Percentiles rank a stretch among this genome's conserved stretches.
phyloP scores from a whole-genome alignment of 306 rosid species.

The Arachis stenosperma region DNA sequence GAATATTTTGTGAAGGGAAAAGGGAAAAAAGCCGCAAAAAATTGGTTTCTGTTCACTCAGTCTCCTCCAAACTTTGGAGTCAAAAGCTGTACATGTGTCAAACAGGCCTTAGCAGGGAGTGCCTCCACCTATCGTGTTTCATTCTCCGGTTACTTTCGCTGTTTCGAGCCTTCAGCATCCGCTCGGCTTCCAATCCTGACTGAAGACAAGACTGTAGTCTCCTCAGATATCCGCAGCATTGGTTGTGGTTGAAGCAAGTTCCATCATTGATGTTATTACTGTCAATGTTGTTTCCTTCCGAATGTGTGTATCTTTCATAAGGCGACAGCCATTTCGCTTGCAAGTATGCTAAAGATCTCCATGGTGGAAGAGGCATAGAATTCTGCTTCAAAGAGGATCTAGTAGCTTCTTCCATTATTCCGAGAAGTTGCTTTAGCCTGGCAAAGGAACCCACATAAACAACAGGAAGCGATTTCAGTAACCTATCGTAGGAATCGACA shows the following conservation, averaged over 20 bases:
- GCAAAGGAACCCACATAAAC: conserved; percentile 77
- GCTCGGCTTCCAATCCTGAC: conserved; percentile 69
- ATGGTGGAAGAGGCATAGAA: conserved; percentile 97
- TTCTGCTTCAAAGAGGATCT: conserved; percentile 85
- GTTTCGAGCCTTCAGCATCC: conserved; percentile 62
- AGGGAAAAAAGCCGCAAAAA: conserved; percentile 50
- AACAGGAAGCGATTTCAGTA: conserved; percentile 83
- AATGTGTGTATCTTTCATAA: conserved; percentile 56
- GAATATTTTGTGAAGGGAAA: conserved; percentile 25
- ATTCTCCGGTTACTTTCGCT: conserved; percentile 64
- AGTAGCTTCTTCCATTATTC: conserved; percentile 90
- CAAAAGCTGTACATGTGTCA: conserved; percentile 64
- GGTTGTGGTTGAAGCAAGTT: conserved; percentile 60
- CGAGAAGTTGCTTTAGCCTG: conserved; percentile 74
- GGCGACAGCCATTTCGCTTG: conserved; percentile 93
- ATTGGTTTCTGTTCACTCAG: conserved; percentile 36
- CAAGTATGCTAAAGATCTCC: conserved; percentile 89
- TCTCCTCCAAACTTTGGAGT: conserved; percentile 35
- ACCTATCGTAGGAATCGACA: conserved; percentile 76
- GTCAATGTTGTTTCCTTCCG: conserved; percentile 47
- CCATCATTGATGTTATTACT: neutral
- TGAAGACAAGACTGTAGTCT: conserved; percentile 80
- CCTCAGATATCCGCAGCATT: conserved; percentile 77
- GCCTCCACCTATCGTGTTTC: conserved; percentile 72
- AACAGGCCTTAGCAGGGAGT: conserved; percentile 50